Evolutionary conservation across 371 early-diverging fungal genomes (phyloP), one percentile per base, ranked within the genome.

Genomic region (Mucor mucedo): DNA sequence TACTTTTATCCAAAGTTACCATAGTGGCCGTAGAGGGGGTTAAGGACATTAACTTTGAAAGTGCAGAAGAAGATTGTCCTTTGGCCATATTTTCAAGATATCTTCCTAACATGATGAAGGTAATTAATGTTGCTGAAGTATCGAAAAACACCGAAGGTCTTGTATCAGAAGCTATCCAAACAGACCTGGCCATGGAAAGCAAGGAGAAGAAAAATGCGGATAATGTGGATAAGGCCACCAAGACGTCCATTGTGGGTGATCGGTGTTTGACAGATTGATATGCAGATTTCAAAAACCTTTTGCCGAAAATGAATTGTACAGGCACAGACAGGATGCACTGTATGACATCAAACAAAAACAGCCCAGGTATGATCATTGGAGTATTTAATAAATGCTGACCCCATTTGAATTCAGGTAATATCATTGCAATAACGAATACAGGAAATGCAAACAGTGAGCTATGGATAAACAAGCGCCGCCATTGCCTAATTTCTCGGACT

Each of bases 51-150:
- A 98, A 84, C 58, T 93, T 92, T 4, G 95, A 87, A 39, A 98
- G 76, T 0, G 98, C 98, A 2, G 87, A 80, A 0, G 94, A 93
- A 0, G 98, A 95, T 70, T 92, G 88, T 9, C 92, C 96, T 75
- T 98, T 98, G 60, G 98, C 98, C 69, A 90, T 59, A 75, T 95
- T 97, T 70, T 98, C 98, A 21, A 96, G 75, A 70, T 93, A 95
- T 11, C 96, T 86, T 3, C 98, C 98, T 39, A 95, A 74, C 5
- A 90, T 81, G 44, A 98, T 91, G 78, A 98, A 98, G 0, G 92
- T 85, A 47, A 98, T 92, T 64, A 98, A 73, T 85, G 90, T 94
- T 28, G 93, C 85, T 2, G 91, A 89, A 0, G 98, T 97, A 60
- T 98, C 98, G 66, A 97, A 98, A 76, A 97, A 97, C 40, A 93